Evolutionary conservation across 2,329 filamentous ascomycete species (phyloP), one percentile per base, ranked within the genome.

Genomic region (Dothistroma septosporum): DNA sequence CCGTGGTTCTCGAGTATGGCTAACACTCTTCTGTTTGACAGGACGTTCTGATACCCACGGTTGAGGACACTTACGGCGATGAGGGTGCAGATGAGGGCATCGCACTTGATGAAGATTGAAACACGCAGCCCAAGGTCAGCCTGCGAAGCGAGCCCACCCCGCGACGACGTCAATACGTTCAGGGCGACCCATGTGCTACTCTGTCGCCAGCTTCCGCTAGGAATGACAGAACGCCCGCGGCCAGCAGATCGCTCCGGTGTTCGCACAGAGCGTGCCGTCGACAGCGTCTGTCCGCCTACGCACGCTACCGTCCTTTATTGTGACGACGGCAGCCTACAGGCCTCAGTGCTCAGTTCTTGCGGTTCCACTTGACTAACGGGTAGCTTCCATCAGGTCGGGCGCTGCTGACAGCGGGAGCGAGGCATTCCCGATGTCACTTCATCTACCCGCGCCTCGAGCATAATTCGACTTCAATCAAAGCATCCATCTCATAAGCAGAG

Each of bases 21-120:
- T n/a, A n/a, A n/a, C n/a, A n/a, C n/a, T n/a, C n/a, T n/a, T n/a
- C n/a, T n/a, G n/a, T n/a, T n/a, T n/a, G n/a, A n/a, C n/a, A n/a
- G n/a, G 70, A 73, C 63, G 72, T 75, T 4, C 55, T 66, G 24
- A 61, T 74, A 58, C 71, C 72, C 41, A 70, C 63, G 16, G 63
- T 74, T 63, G 73, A 74, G 59, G 71, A 73, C 52, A 67, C 62
- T 8, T 72, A 73, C 58, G 68, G 63, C 12, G 68, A 64, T 19
- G 65, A 68, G 24, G 59, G 50, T 32, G 52, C n/a, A 31, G 68
- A 70, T 35, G 68, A 69, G 37, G 68, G 66, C 14, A 12, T 66
- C 28, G 65, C 55, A 44, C 53, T 70, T 50, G 64, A 63, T 8
- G 64, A 69, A 41, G 65, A 61, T 31, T 69, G 67, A 68, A 48